phyloP scores from a whole-genome alignment of 139 green algal species.

The Closterium sp. region DNA sequence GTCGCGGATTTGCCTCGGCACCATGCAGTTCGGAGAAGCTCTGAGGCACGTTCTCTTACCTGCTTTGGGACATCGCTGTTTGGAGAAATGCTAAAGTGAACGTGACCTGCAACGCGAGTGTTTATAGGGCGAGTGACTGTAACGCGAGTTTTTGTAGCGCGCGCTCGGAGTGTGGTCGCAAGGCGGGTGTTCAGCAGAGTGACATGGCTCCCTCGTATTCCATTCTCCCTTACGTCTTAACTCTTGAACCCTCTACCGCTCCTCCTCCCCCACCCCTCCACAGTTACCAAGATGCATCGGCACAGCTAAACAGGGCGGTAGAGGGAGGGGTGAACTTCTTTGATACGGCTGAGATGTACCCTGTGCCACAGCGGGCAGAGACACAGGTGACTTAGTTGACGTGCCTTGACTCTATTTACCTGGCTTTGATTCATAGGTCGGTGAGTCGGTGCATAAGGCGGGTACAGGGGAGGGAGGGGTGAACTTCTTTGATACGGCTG shows the following conservation, averaged over 20 bases:
- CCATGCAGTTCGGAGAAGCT: conserved; percentile 86
- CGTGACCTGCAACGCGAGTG: neutral
- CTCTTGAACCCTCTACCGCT: too few species aligned
- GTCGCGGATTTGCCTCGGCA: conserved; percentile 59
- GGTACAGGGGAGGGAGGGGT: conserved; percentile 64
- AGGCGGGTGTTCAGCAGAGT: too few species aligned
- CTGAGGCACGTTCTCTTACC: too few species aligned
- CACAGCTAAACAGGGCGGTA: conserved; percentile 61
- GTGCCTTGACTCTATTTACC: too few species aligned
- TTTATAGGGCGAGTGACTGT: neutral
- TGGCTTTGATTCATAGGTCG: too few species aligned
- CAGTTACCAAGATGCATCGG: conserved; percentile 41
- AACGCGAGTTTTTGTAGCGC: neutral
- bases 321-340: conserved; percentile 80
- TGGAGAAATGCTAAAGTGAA: too few species aligned
- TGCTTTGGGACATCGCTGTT: too few species aligned
- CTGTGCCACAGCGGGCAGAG: conserved; percentile 66
- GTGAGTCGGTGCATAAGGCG: conserved; percentile 63
- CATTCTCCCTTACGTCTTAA: too few species aligned
- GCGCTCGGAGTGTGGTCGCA: too few species aligned
- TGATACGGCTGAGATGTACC: conserved; percentile 94
- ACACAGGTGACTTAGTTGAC: conserved; percentile 11
- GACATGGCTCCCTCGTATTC: too few species aligned
- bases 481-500: conserved; percentile 73
- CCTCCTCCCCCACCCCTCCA: too few species aligned